A percentile compares a stretch with the other conserved stretches of the same genome.
Conservation (phyloP, 1,284 basidiomycete genomes). For the Gymnopus androsaceus region DNA sequence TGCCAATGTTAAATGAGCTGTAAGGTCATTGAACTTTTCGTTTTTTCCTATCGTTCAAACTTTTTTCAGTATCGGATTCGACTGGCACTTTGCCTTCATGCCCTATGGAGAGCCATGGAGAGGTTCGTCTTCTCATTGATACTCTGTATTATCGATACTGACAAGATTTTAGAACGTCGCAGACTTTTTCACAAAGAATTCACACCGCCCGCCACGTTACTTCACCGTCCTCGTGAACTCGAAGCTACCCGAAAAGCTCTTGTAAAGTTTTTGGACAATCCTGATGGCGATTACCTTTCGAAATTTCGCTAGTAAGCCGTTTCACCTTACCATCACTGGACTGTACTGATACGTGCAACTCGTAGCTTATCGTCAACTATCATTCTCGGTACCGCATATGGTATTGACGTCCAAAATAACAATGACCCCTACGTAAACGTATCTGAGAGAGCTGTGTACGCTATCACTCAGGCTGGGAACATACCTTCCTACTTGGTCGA, state of each 20-base stretch:
- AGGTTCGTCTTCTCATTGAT: not conserved
- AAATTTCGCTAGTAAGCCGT: not conserved
- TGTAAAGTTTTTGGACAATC: no score
- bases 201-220: slow-evolving; percentile 16
- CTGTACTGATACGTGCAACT: not conserved
- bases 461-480: not conserved
- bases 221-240: no score
- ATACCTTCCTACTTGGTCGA: slow-evolving; percentile 2
- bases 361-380: slow-evolving; percentile 17
- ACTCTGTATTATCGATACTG: no score
- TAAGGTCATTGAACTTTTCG: not conserved
- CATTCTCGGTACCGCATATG: slow-evolving; percentile 13
- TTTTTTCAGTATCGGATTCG: slow-evolving; percentile 37
- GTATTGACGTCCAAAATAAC: slow-evolving; percentile 2
- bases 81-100: slow-evolving; percentile 40
- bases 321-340: not conserved
- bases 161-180: slow-evolving; percentile 35
- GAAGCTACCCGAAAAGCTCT: no score
- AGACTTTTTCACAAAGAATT: slow-evolving; percentile 41
- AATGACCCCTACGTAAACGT: slow-evolving; percentile 28
- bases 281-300: no score
- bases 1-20: slow-evolving; percentile 18
- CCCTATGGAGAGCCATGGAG: slow-evolving; percentile 30
- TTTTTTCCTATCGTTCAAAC: no score
- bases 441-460: not conserved